Base-by-base conservation (phyloP, 345 rosid genomes). In the Citrus maxima region DNA sequence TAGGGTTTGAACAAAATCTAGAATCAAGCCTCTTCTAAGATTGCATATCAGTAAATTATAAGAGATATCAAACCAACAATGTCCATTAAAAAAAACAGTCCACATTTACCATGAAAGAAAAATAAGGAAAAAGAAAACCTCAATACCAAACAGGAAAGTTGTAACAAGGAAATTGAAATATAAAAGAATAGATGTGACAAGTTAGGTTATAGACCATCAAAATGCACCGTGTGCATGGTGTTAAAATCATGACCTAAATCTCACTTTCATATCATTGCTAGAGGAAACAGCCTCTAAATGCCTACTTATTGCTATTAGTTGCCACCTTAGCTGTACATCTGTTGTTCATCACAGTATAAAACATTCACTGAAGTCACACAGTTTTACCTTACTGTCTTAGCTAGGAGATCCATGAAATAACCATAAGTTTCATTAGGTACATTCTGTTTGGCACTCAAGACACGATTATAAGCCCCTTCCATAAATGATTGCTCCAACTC, bases 401-500 rank as follows among this genome's bases (percentile, higher is more conserved):
- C 99, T 78, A 94, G 88, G n/a, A 94, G 95, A 86, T 97, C 98
- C 95, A 97, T 92, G 89, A 94, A 94, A 84, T 97, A 94, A 69
- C 90, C 98, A 72, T 92, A 97, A 60, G 89, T 90, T 75, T 89
- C 93, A 83, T 93, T 87, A 66, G 98, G 99, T 1, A 92, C 98
- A 9, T 86, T 94, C 84, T 94, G 98, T 51, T 93, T 90, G 74
- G 98, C 99, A 88, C 90, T 94, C 77, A 93, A 67, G 58, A 97
- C 99, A 72, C 98, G 93, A 85, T 94, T 94, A 74, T 94, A 94
- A 51, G 99, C 99, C 80, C 98, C 97, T 82, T 97, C 98, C 99
- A 93, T 94, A 86, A 94, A 97, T 0, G 99, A 97, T 80, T 93
- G 98, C 93, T 97, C 99, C 90, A 97, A 87, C 92, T 97, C 98